Evolutionary conservation across 169 alveolate genomes (phyloP), one percentile per base, ranked within the genome.

Genomic region (Miamiensis avidus): DNA sequence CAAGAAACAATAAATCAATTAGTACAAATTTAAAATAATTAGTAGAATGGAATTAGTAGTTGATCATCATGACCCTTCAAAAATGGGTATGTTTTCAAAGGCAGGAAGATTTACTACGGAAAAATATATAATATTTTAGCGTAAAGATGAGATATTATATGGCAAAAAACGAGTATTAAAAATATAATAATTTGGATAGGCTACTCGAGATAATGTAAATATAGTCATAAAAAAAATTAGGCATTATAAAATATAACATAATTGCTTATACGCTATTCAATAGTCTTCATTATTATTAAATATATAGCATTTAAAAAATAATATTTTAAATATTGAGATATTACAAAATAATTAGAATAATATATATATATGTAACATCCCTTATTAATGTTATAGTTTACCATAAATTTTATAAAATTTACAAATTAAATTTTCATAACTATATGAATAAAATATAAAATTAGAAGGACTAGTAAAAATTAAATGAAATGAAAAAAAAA

Each of bases 81-180:
- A 76, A 79, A 29, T 49, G 49, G 84, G 84, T n/a, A 86, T 86
- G 90, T 86, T 86, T 76, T 78, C 86, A 27, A 86, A 86, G 32
- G 90, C 90, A 27, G 90, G 90, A 27, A 86, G 84, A 75, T 81
- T 81, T 34, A 86, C 90, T 25, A 79, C 87, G 25, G 90, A 86
- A 75, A 86, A 86, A 81, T 86, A 86, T 33, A 86, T 86, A 16
- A 82, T 86, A 11, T 86, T 86, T 74, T 69, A 79, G 26, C 73
- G 90, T 34, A 86, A 86, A 31, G 90, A 86, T 64, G 90, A 86
- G 75, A 86, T 86, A 30, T 72, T 79, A 34, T 79, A 79, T 65
- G 65, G 65, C 29, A 79, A 79, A 79, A 79, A 79, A 64, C 34
- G 75, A 29, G 34, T 49, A 1, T 49, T 79, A 0, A 79, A 79